phyloP scores from a whole-genome alignment of 257 asterid genomes.

The Eucommia ulmoides region DNA sequence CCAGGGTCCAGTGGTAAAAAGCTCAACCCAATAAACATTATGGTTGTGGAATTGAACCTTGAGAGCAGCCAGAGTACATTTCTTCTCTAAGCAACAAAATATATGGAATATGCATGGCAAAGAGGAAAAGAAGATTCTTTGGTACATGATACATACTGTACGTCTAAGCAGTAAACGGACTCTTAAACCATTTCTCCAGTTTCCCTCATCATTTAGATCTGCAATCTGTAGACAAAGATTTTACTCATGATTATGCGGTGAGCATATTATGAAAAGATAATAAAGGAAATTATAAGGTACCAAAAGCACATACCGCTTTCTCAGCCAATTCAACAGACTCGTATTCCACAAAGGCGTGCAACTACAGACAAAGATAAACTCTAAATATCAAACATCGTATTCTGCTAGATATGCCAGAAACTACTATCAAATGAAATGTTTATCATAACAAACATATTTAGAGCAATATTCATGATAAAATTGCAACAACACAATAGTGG shows the following conservation, averaged over 20 bases:
- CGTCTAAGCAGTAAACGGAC: conserved; percentile 51
- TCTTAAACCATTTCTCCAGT: conserved; percentile 86
- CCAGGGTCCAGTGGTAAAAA: neutral
- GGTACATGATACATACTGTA: conserved; percentile 34
- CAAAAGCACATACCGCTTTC: conserved; percentile 47
- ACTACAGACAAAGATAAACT: conserved; percentile 32
- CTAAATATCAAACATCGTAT: conserved; percentile 7
- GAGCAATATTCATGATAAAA: neutral
- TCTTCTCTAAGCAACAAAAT: neutral
- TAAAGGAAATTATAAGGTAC: neutral
- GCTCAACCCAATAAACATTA: neutral
- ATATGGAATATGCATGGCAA: neutral
- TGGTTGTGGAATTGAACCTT: neutral
- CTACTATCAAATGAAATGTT: neutral
- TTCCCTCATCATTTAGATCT: conserved; percentile 63
- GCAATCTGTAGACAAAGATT: conserved; percentile 31
- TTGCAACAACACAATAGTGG: neutral
- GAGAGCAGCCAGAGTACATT: too few species aligned
- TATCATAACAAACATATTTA: neutral
- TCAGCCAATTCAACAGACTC: conserved; percentile 72
- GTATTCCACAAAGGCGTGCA: conserved; percentile 87
- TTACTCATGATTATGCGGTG: neutral
- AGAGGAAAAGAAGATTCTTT: neutral
- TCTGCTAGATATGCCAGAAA: conserved; percentile 3
- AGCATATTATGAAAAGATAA: conserved; percentile 3